These are phyloP conservation scores for Camelina hispida DNA, from an alignment of 345 rosid species.

Conservation along the genomic window DNA sequence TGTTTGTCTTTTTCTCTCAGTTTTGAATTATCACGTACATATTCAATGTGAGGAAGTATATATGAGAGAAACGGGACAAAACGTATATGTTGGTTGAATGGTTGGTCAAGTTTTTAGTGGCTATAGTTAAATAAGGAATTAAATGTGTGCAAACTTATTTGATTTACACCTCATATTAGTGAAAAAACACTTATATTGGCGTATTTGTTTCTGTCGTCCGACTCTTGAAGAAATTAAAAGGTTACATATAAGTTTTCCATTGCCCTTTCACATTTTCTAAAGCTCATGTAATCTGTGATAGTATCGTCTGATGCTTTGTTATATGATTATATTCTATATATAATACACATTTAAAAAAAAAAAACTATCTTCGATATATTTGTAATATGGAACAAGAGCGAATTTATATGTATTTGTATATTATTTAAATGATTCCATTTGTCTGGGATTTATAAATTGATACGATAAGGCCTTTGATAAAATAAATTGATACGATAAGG, in stretches of 20 bases:
- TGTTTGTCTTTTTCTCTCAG: slow-evolving; percentile 13
- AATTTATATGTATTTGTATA: no score
- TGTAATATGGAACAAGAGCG: no score
- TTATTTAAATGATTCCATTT: not conserved
- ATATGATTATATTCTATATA: not conserved
- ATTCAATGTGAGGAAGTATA: slow-evolving; percentile 8
- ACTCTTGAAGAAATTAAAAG: slow-evolving; percentile 44
- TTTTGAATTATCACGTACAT: not conserved
- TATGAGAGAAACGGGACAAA: slow-evolving; percentile 22
- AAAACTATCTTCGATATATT: no score
- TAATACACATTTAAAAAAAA: no score
- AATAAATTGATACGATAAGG: slow-evolving; percentile 30
- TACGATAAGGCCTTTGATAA: slow-evolving; percentile 31
- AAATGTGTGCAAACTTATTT: slow-evolving; percentile 6
- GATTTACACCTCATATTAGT: slow-evolving; percentile 11
- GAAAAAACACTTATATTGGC: slow-evolving; percentile 4
- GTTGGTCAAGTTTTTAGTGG: slow-evolving; percentile 12
- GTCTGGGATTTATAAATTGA: slow-evolving; percentile 21
- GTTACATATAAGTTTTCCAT: slow-evolving; percentile 21
- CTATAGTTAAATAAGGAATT: slow-evolving; percentile 1
- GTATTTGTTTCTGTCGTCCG: slow-evolving; percentile 27
- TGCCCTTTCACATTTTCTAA: slow-evolving; percentile 47
- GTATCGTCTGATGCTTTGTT: not conserved
- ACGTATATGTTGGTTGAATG: not conserved
- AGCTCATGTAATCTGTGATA: slow-evolving; percentile 21